Evolutionary conservation across 106 monocot genomes (phyloP), one percentile per base, ranked within the genome.

Genomic region (Acorus gramineus): DNA sequence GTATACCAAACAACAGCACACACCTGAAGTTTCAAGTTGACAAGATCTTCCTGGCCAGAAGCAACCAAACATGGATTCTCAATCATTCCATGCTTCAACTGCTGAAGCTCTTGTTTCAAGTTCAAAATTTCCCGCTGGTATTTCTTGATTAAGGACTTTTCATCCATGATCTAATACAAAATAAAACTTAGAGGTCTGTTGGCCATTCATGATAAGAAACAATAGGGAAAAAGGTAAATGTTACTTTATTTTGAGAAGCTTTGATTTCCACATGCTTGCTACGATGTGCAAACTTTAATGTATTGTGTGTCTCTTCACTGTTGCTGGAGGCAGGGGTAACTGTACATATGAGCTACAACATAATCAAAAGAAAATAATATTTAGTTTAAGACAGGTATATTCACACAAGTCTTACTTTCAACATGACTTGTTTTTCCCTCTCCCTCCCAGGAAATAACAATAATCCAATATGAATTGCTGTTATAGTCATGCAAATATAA

Each of bases 141-240:
- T 53, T 98, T 98, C 81, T 98, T 98, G 65, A 98, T 98, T 11
- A 98, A 71, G 52, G 96, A 98, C 61, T 98, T 98, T 70, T 98
- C 96, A 66, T 98, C 96, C 63, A 98, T 78, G 75, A 98, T 98
- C 96, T 98, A 63, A 56, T 72, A 68, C 44, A 8, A 64, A 49
- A 46, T 52, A 76, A 28, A 28, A 28, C 28, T 28, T 28, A 28
- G 1, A 1, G 28, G 28, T 28, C 28, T 28, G 28, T 0, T 28
- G 28, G 28, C 28, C 28, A 28, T 28, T 28, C 28, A 28, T 28
- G 28, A 28, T 28, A 28, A 28, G 28, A 28, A 28, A 28, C 28
- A 28, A 28, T 28, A 28, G 28, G 28, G 28, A 28, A 28, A 28
- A 28, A 28, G 1, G 28, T 28, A 28, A 72, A 11, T 50, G n/a